Conservation (phyloP, 2,329 filamentous ascomycete species). For the Xylariaceae sp. region DNA sequence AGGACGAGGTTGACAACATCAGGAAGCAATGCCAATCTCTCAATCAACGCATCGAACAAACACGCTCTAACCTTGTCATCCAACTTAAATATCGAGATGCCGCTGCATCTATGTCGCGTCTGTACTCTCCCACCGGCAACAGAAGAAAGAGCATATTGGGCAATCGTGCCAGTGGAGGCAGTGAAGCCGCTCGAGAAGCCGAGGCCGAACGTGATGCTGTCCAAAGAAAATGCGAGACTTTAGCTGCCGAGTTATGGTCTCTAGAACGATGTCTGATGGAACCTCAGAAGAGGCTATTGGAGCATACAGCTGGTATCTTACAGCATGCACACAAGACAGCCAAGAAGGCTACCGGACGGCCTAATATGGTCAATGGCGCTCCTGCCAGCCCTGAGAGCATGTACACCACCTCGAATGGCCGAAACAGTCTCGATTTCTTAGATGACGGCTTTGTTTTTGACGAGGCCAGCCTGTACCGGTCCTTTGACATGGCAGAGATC, state of each 20-base stretch:
- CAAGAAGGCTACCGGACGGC: slow-evolving; percentile 49
- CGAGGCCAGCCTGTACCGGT: slow-evolving; percentile 68
- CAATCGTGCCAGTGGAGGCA: slow-evolving; percentile 46
- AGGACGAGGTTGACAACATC: slow-evolving; percentile 84
- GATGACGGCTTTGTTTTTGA: slow-evolving; percentile 66
- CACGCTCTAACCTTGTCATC: slow-evolving; percentile 76
- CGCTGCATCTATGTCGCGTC: slow-evolving; percentile 75
- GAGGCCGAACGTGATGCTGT: slow-evolving; percentile 72
- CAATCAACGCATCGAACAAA: slow-evolving; percentile 72
- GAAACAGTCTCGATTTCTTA: slow-evolving; percentile 53
- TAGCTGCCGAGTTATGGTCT: slow-evolving; percentile 74
- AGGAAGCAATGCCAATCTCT: slow-evolving; percentile 81
- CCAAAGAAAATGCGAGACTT: slow-evolving; percentile 78
- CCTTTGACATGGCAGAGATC: slow-evolving; percentile 64
- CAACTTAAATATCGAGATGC: slow-evolving; percentile 95
- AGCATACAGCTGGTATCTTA: slow-evolving; percentile 89
- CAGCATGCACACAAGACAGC: slow-evolving; percentile 81
- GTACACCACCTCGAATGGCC: slow-evolving; percentile 62
- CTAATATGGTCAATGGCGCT: slow-evolving; percentile 50
- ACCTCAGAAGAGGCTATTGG: slow-evolving; percentile 70
- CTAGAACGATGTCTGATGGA: slow-evolving; percentile 74
- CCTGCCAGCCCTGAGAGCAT: slow-evolving; percentile 75
- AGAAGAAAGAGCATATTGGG: slow-evolving; percentile 45
- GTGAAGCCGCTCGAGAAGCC: slow-evolving; percentile 54
- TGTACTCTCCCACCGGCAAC: slow-evolving; percentile 64